Evolutionary conservation across 164 flowering plant genomes (phyloP), one percentile per base, ranked within the genome.

Genomic region (Echeveria elegans): DNA sequence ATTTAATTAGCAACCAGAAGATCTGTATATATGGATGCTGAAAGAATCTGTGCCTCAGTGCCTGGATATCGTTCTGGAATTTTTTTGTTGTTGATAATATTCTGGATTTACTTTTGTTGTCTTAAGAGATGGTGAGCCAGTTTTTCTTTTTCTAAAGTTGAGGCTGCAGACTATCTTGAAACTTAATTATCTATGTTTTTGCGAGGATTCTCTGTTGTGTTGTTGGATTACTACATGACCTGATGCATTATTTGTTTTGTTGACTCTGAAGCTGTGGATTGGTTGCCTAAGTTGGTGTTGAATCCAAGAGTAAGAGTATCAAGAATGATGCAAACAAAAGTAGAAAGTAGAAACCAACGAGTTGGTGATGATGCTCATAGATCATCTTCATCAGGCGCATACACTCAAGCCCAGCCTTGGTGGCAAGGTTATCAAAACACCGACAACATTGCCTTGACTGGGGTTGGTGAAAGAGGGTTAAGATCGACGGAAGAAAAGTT

Each of bases 371-470:
- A 70, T 61, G 45, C 45, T 19, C 65, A 70, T 18, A 47, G 31
- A 30, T 30, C 69, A 4, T 58, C 66, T 23, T 56, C 77, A 6
- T 65, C 79, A 15, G 58, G 69, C 36, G 28, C 34, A 60, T 69
- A 66, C 58, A 21, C 74, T 29, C 80, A 78, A n/a, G n/a, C n/a
- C n/a, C n/a, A n/a, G 48, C 83, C 81, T 38, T 80, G 83, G 83
- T 80, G 81, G 83, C 75, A 29, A 63, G 77, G 77, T 56, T 63
- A 43, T 67, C 73, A 68, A 47, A 71, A 68, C 63, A 70, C 58
- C 59, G 28, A 58, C 43, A 52, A 43, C 16, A 43, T 28, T 65
- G 61, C 71, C 61, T 58, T 26, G 30, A 38, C 52, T 26, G 15
- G 68, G 52, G 29, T 67, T 21, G 66, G 48, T 66, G 79, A 71